Conservation (phyloP, 176 grass and related monocot species). For the Eragrostis nindensis region DNA sequence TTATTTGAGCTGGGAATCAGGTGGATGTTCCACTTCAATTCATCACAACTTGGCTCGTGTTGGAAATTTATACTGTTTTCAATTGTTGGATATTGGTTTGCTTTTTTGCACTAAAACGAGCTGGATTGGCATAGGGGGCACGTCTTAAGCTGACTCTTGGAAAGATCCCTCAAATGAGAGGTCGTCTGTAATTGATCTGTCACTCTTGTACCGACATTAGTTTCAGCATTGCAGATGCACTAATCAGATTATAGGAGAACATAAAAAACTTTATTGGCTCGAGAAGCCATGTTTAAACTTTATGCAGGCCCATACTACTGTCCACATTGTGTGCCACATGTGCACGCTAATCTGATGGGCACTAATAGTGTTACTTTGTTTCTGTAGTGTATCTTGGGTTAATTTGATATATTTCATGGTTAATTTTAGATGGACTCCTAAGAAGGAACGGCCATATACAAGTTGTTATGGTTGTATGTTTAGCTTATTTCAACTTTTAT, state of each 20-base stretch:
- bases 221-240: background rate
- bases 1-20: constrained; percentile 12
- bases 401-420: background rate
- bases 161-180: background rate
- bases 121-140: background rate
- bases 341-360: background rate
- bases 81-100: constrained; percentile 19
- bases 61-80: background rate
- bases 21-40: background rate
- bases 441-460: background rate
- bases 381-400: background rate
- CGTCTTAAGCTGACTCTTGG: background rate
- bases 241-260: constrained; percentile 13
- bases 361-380: background rate
- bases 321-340: background rate
- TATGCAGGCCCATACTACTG: background rate
- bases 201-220: background rate
- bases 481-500: background rate
- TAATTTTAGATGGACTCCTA: background rate
- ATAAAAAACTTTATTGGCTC: background rate
- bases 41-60: background rate
- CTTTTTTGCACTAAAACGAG: constrained; percentile 15
- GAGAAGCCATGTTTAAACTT: background rate
- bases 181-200: background rate
- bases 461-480: constrained; percentile 2